Evolutionary conservation across 768 basidiomycete species (phyloP).

Genomic region (Tulasnella sp.): DNA sequence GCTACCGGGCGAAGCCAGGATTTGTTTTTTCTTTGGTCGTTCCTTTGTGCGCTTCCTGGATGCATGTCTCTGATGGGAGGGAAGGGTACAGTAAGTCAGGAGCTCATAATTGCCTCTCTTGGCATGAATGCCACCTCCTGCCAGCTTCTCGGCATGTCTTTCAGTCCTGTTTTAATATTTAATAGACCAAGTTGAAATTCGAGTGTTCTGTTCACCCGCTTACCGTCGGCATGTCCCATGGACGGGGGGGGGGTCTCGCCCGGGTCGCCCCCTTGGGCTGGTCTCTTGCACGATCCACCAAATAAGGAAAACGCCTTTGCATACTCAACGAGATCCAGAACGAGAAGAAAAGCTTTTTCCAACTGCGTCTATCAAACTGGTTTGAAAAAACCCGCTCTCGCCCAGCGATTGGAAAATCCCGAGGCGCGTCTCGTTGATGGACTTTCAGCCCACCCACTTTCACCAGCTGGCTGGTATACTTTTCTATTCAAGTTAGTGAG

Average conservation of each 20-base stretch:
- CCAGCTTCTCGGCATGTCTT: neutral
- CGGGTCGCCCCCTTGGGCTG: neutral
- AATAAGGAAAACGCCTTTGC: neutral
- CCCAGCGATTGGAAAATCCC: neutral
- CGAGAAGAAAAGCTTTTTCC: neutral
- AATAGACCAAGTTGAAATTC: neutral
- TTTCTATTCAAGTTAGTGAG: neutral
- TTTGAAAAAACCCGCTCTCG: neutral
- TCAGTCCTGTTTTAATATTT: neutral
- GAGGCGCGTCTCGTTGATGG: too few relatives aligned
- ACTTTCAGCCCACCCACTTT: too few relatives aligned
- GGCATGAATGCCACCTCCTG: neutral
- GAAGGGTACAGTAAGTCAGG: neutral
- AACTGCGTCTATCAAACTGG: neutral
- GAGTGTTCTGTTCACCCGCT: neutral
- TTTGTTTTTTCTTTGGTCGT: neutral
- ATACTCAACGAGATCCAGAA: neutral
- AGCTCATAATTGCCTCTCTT: conserved; percentile 2
- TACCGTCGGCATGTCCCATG: neutral
- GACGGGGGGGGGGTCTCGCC: neutral
- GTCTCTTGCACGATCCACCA: neutral
- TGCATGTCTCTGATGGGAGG: neutral
- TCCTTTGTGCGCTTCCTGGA: neutral
- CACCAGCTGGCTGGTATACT: neutral
- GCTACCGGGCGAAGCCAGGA: neutral